Evolutionary conservation across 2,329 filamentous ascomycete genomes (phyloP).

Genomic region (Botrytis galanthina): DNA sequence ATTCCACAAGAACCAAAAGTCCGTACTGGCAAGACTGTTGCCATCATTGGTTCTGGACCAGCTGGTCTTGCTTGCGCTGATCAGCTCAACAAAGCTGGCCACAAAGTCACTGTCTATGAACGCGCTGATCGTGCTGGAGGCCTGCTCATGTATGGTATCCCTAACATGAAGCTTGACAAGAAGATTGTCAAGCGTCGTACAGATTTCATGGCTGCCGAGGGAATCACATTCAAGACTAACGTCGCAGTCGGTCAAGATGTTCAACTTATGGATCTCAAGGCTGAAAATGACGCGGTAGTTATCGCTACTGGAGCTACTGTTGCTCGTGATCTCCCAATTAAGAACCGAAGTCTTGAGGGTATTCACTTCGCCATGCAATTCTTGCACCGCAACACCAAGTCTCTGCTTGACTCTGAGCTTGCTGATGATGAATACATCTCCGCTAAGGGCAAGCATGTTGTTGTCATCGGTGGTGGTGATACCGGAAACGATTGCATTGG

Average conservation of each 20-base stretch:
- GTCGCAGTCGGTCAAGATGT: conserved; percentile 75
- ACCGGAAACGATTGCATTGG: conserved; percentile 98
- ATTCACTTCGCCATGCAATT: conserved; percentile 98
- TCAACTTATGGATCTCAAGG: conserved; percentile 68
- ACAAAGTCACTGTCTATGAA: conserved; percentile 87
- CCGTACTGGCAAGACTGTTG: conserved; percentile 84
- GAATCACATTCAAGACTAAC: conserved; percentile 76
- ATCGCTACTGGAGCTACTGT: conserved; percentile 92
- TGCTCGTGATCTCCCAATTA: conserved; percentile 87
- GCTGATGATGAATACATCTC: conserved; percentile 84
- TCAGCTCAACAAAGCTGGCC: conserved; percentile 90
- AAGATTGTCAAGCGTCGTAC: conserved; percentile 92
- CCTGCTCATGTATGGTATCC: conserved; percentile 96
- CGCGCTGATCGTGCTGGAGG: conserved; percentile 87
- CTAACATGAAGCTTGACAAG: conserved; percentile 99
- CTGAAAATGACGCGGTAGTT: conserved; percentile 76
- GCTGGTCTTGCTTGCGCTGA: conserved; percentile 88
- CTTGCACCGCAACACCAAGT: conserved; percentile 96
- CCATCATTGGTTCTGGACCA: conserved; percentile 88
- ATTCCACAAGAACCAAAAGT: conserved; percentile 73
- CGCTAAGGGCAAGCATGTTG: conserved; percentile 91
- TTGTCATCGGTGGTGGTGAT: conserved; percentile 96
- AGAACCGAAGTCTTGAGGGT: conserved; percentile 81
- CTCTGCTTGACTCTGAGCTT: conserved; percentile 86
- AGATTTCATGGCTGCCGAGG: conserved; percentile 90